Evolutionary conservation across 345 rosid genomes (phyloP), one percentile per base, ranked within the genome.

Genomic region (Moricandia moricandioides): DNA sequence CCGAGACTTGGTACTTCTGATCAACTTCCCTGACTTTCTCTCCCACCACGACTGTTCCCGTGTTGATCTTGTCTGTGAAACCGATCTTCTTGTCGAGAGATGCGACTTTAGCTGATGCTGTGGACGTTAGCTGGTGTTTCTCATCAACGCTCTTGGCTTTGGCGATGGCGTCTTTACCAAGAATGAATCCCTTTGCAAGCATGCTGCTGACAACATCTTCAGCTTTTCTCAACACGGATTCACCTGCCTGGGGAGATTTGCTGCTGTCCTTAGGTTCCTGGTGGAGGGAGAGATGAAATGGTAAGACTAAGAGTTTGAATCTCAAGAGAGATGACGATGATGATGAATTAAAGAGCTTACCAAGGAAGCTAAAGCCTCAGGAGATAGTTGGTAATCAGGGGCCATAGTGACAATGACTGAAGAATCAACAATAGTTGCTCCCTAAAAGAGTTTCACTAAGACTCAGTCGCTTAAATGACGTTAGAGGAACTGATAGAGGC

Each of bases 21-120:
- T 95, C 99, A 75, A 89, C 97, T 82, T 90, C 97, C 57, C 97
- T 84, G 24, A 92, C 97, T 78, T 90, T 95, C 74, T 83, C 96
- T 16, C 99, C 72, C 52, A 90, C 91, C 13, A 82, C 89, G 27
- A 87, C 40, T 4, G 98, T 89, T 31, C 97, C 88, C 12, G 87
- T 92, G 65, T 77, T 87, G 58, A 95, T 84, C 86, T 92, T 95
- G 47, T 90, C 98, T 0, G 87, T 92, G 65, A 92, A 71, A 27
- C 99, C 96, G 62, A 90, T 83, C 63, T 86, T 95, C 72, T 90
- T 86, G 86, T 95, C 98, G 2, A 95, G 70, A 58, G 99, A 87
- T 34, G 86, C 83, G 18, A 90, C 97, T 84, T 87, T 95, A 21
- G 94, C 91, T 16, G 97, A 88, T 66, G 98, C 97, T 1, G 96